Percentiles rank a stretch among this genome's conserved stretches.
phyloP scores from a whole-genome alignment of 2,329 filamentous ascomycete species.

The Calonectria crousiana region DNA sequence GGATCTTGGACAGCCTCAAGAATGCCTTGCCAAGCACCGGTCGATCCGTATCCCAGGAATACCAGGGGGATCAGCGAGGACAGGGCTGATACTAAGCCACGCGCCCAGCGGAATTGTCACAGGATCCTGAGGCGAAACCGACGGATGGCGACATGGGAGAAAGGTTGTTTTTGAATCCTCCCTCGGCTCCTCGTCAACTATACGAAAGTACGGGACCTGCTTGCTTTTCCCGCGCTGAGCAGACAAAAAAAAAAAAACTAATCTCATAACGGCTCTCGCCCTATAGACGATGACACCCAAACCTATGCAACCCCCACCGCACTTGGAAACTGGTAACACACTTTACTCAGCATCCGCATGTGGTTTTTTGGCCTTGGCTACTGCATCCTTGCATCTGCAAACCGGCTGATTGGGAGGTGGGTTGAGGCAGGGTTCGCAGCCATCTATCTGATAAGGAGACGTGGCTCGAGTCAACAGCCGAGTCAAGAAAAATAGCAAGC shows the following conservation, averaged over 20 bases:
- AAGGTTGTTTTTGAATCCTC: neutral
- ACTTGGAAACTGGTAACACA: neutral
- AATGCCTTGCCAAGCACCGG: slow-evolving; percentile 11
- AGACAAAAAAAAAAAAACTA: neutral
- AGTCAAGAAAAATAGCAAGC: neutral
- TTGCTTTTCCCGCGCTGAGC: neutral
- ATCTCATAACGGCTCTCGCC: neutral
- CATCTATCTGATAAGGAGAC: neutral
- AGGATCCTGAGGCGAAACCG: slow-evolving; percentile 5
- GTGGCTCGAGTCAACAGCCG: neutral
- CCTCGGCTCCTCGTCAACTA: neutral
- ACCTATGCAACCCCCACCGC: neutral
- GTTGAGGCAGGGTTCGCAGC: neutral
- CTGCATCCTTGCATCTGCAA: neutral
- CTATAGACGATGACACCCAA: neutral
- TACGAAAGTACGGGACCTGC: neutral
- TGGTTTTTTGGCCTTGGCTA: neutral
- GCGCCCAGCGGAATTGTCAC: neutral
- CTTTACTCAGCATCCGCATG: neutral
- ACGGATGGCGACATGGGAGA: neutral
- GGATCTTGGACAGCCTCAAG: slow-evolving; percentile 8
- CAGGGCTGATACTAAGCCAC: slow-evolving; percentile 7
- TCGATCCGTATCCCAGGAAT: slow-evolving; percentile 1
- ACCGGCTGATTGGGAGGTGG: neutral
- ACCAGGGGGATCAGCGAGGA: slow-evolving; percentile 6